Base-by-base conservation (phyloP, 176 grass and related monocot species). In the Neostapfia colusana region DNA sequence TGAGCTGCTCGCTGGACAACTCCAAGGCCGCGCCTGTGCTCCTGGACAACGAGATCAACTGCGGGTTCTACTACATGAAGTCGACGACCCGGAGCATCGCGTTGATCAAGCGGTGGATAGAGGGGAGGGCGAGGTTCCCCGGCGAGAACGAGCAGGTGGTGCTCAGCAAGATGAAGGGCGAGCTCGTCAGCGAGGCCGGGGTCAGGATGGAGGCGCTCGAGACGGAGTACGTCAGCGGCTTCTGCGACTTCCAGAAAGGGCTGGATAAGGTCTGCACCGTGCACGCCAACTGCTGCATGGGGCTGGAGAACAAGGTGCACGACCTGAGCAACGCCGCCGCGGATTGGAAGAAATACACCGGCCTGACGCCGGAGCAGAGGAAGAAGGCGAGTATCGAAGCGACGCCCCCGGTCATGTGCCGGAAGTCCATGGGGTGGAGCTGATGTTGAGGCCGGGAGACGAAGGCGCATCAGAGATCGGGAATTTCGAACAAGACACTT, bases 201-300 rank as follows among this genome's bases (percentile, higher is more conserved):
- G 50, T 70, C 25, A 75, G 40, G 46, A 72, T 93, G 16, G 72
- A 78, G 75, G 76, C 72, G 44, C 36, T 93, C 16, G 77, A 87
- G 38, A 87, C 84, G 10, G 72, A 58, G 1, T 75, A 76, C 18
- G 69, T 82, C 45, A 73, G 81, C 13, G 83, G 90, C 0, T 80
- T 93, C 51, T 93, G 90, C 26, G 50, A 89, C 27, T 71, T 53
- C 34, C 61, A 57, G 36, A 25, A 44, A 1, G 55, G 85, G 24
- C 23, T 85, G 1, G 75, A 57, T 31, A 67, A 15, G 56, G 43
- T 85, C 20, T 89, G 70, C 66, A 96, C 89, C 7, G 44, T 96
- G 66, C 93, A 96, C 27, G 86, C 81, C 23, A 85, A 87, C 42
- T 96, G 93, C 59, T 87, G 83, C 26, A n/a, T 87, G 4, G 84